Conservation (phyloP, 768 basidiomycete species). For the Termitomyces sp. region DNA sequence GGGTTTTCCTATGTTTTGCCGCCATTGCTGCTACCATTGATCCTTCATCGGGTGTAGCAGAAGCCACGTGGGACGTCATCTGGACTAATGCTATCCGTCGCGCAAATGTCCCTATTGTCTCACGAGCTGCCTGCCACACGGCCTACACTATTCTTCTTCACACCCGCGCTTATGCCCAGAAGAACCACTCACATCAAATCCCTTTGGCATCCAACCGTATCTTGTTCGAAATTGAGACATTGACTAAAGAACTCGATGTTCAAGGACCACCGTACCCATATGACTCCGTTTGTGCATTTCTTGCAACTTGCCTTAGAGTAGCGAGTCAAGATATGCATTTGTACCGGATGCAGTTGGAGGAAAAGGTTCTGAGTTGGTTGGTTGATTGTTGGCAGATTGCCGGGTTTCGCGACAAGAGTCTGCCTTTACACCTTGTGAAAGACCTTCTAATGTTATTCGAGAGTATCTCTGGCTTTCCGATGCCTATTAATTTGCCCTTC, state of each 20-base stretch:
- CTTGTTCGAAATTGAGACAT: constrained; percentile 67
- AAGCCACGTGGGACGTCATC: constrained; percentile 63
- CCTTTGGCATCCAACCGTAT: constrained; percentile 51
- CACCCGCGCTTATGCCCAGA: constrained; percentile 23
- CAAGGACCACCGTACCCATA: constrained; percentile 86
- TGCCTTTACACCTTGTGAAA: constrained; percentile 47
- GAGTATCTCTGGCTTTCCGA: constrained; percentile 53
- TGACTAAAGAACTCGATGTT: constrained; percentile 80
- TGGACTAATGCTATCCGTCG: constrained; percentile 84
- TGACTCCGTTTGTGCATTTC: constrained; percentile 87
- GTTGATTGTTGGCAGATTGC: constrained; percentile 59
- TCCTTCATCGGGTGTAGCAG: constrained; percentile 2
- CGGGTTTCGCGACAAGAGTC: constrained; percentile 29
- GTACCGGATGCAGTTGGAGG: constrained; percentile 81
- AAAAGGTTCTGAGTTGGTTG: constrained; percentile 82
- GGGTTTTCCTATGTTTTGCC: constrained; percentile 80
- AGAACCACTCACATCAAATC: constrained; percentile 16
- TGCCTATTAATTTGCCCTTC: constrained; percentile 38
- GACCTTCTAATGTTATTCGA: constrained; percentile 65
- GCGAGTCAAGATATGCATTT: constrained; percentile 79
- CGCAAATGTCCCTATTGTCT: constrained; percentile 58
- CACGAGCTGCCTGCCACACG: constrained; percentile 75
- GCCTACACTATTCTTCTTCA: constrained; percentile 47
- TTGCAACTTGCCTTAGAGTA: constrained; percentile 61
- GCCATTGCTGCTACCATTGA: constrained; percentile 56